Evolutionary conservation across 2,329 filamentous ascomycete species (phyloP).

Genomic region (Hypoxylon sp.): DNA sequence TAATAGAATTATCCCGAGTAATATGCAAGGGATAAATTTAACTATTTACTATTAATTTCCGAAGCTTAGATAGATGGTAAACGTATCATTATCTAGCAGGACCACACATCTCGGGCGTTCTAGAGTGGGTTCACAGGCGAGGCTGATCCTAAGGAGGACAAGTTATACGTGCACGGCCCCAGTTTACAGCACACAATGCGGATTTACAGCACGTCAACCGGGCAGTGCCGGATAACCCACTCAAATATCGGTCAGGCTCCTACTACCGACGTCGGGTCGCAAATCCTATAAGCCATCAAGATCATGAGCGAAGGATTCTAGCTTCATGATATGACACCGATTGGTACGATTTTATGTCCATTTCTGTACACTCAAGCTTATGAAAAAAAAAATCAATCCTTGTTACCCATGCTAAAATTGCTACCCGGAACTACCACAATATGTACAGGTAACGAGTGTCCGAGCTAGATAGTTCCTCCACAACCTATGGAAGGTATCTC

Average conservation of each 20-base stretch:
- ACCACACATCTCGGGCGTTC: no score
- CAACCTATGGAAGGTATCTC: slow-evolving; percentile 1
- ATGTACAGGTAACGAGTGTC: slow-evolving; percentile 12
- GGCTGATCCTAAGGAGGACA: neutral
- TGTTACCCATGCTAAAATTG: slow-evolving; percentile 2
- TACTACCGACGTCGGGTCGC: slow-evolving; percentile 6
- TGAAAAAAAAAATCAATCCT: neutral
- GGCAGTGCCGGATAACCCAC: slow-evolving; percentile 14
- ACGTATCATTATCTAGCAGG: neutral
- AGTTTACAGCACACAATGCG: neutral
- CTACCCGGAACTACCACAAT: neutral
- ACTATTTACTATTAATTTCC: neutral
- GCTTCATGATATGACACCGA: neutral
- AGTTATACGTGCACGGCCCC: slow-evolving; percentile 12
- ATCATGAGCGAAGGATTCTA: neutral
- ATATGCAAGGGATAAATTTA: slow-evolving; percentile 3
- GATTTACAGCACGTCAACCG: slow-evolving; percentile 18
- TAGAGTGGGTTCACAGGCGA: neutral
- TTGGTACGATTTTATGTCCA: neutral
- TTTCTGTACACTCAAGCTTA: neutral
- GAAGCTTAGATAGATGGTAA: neutral
- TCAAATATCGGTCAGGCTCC: neutral
- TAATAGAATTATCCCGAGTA: neutral
- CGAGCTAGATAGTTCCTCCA: neutral
- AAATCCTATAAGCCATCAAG: neutral